phyloP scores from a whole-genome alignment of 352 stramenopile species.

The Halophytophthora polymorphica region DNA sequence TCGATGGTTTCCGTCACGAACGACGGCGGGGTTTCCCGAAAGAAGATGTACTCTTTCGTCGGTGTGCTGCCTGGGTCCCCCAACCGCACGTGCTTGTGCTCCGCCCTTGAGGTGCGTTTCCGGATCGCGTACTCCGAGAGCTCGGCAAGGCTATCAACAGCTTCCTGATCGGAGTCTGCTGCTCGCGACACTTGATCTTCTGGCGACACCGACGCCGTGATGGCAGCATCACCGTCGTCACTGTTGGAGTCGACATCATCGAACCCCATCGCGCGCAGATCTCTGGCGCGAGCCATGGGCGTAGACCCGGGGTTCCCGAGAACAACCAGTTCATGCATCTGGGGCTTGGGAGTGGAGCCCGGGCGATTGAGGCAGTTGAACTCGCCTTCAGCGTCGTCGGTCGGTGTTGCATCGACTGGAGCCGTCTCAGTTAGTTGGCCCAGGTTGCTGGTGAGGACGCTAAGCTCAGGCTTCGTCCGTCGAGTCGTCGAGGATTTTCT shows the following conservation, averaged over 20 bases:
- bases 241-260: slow-evolving; percentile 36
- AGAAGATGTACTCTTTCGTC: slow-evolving; percentile 85
- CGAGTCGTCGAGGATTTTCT: slow-evolving; percentile 1
- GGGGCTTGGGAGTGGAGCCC: slow-evolving; percentile 53
- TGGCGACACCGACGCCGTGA: not conserved
- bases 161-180: not conserved
- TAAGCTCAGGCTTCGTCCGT: slow-evolving; percentile 34
- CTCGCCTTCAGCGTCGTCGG: slow-evolving; percentile 11
- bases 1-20: slow-evolving; percentile 81
- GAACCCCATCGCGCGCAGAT: slow-evolving; percentile 48
- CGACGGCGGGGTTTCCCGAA: slow-evolving; percentile 70
- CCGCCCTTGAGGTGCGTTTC: slow-evolving; percentile 40
- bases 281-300: slow-evolving; percentile 41
- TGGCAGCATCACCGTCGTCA: slow-evolving; percentile 10
- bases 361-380: slow-evolving; percentile 64
- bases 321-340: slow-evolving; percentile 19
- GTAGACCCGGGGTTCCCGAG: slow-evolving; percentile 64
- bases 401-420: slow-evolving; percentile 6
- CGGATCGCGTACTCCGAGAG: slow-evolving; percentile 53
- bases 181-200: not conserved
- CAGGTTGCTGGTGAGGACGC: slow-evolving; percentile 39
- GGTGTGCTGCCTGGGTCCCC: slow-evolving; percentile 55
- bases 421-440: slow-evolving; percentile 5
- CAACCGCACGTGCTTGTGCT: slow-evolving; percentile 55
- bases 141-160: slow-evolving; percentile 4